Evolutionary conservation across 176 grass and related monocot genomes (phyloP), one percentile per base, ranked within the genome.

Genomic region (Bothriochloa decipiens): DNA sequence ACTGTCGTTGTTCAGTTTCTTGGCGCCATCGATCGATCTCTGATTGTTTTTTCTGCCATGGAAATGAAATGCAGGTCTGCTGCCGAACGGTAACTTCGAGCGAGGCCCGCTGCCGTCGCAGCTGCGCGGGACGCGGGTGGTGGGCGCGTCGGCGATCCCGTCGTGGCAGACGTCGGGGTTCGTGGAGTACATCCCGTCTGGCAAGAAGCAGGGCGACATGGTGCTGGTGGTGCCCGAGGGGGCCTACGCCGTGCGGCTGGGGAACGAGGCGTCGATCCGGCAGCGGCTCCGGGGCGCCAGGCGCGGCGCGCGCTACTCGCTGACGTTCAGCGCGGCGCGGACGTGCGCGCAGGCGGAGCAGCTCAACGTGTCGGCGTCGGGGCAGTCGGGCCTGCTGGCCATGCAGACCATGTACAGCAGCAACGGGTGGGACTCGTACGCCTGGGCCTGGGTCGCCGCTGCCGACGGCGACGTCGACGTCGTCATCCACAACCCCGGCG

Each of bases 391-490:
- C 12, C 60, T 89, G 22, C 84, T 97, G 6, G 53, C 92, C 22
- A 87, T 97, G 86, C 94, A 97, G 74, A 97, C 94, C 84, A 87
- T 92, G 92, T 97, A 97, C 88, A 97, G 92, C 88, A 92, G 94
- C 90, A 97, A 87, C 71, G 94, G 94, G 4, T 97, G 94, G 90
- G 94, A 97, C 88, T 97, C 92, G 35, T 97, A 97, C 90, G 63
- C 92, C 79, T 97, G 92, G 92, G 94, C 94, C 22, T 97, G 80
- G 81, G 83, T 81, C 52, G 92, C 92, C 43, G 72, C 1, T 75
- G 73, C 73, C 80, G 88, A 52, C 81, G 88, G 52, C 81, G 83
- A 81, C 2, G 81, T 84, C 17, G 92, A 94, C 23, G 49, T 94
- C 28, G 86, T 87, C 84, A 87, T 97, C 86, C 94, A 97, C 79